Percentiles rank a stretch among this genome's conserved stretches.
phyloP scores from a whole-genome alignment of 2,329 filamentous ascomycete genomes.

The Colletotrichum sp. region DNA sequence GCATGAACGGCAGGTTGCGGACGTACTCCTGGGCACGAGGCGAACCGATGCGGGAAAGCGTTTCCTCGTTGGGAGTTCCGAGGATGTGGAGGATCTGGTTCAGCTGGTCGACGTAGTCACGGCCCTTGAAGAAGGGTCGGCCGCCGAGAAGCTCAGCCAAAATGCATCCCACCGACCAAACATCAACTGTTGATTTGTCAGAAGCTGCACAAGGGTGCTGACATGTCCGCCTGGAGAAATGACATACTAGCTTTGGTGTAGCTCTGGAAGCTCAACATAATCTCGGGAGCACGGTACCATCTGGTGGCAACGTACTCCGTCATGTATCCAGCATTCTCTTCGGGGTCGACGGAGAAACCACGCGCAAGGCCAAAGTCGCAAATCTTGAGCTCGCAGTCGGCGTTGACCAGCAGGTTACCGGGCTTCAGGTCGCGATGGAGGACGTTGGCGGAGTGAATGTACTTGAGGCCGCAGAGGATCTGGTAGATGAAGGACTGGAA shows the following conservation, averaged over 20 bases:
- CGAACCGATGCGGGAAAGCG: slow-evolving; percentile 89
- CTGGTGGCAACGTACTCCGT: slow-evolving; percentile 98
- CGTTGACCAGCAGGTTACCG: slow-evolving; percentile 95
- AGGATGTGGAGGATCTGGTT: slow-evolving; percentile 99
- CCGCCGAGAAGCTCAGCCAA: slow-evolving; percentile 94
- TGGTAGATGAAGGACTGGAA: slow-evolving; percentile 99
- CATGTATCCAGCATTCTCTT: slow-evolving; percentile 99
- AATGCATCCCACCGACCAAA: slow-evolving; percentile 99
- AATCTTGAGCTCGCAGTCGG: slow-evolving; percentile 99
- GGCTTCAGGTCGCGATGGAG: slow-evolving; percentile 97
- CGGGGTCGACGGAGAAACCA: slow-evolving; percentile 95
- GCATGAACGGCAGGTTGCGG: slow-evolving; percentile 92
- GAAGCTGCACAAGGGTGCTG: neutral
- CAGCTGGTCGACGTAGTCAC: slow-evolving; percentile 98
- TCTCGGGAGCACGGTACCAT: slow-evolving; percentile 95
- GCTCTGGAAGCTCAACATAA: slow-evolving; percentile 99
- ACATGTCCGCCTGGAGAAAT: neutral
- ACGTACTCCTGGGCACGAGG: slow-evolving; percentile 98
- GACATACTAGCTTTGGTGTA: slow-evolving; percentile 99
- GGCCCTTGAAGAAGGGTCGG: slow-evolving; percentile 98
- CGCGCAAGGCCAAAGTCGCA: slow-evolving; percentile 96
- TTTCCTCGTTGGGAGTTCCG: slow-evolving; percentile 95
- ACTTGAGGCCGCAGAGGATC: slow-evolving; percentile 98
- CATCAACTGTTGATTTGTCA: slow-evolving; percentile 72
- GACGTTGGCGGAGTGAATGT: slow-evolving; percentile 98